Evolutionary conservation across 176 grass and related monocot genomes (phyloP).

Genomic region (Rhynchospora breviuscula): DNA sequence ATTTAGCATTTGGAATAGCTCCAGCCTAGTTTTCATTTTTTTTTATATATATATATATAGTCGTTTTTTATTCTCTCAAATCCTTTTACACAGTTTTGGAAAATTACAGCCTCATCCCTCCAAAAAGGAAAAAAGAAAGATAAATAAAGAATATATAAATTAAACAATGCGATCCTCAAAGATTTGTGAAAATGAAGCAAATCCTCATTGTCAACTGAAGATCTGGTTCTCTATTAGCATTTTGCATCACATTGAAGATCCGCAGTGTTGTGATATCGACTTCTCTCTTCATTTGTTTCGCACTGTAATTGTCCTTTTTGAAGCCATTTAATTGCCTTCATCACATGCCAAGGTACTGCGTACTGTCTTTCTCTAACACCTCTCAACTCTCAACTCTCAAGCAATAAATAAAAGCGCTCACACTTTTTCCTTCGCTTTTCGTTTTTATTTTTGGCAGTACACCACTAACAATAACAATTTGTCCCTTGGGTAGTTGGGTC

Average conservation of each 20-base stretch:
- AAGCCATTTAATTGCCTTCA: background rate
- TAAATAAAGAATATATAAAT: background rate
- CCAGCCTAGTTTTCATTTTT: background rate
- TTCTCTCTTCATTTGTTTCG: background rate
- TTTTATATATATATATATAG: background rate
- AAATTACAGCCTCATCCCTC: background rate
- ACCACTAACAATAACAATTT: background rate
- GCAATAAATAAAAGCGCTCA: background rate
- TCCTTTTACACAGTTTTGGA: background rate
- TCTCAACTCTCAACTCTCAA: background rate
- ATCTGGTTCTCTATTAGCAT: conserved; percentile 7
- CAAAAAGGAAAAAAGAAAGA: background rate
- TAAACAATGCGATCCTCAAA: background rate
- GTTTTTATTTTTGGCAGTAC: conserved; percentile 2
- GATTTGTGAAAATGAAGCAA: conserved; percentile 14
- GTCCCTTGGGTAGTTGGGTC: background rate
- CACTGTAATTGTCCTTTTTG: background rate
- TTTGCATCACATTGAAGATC: background rate
- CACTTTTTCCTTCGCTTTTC: background rate
- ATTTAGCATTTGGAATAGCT: background rate
- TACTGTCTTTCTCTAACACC: background rate
- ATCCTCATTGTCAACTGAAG: conserved; percentile 16
- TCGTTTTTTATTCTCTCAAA: background rate
- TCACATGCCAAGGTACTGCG: background rate
- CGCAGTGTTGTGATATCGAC: conserved; percentile 9